phyloP scores from a whole-genome alignment of 768 basidiomycete species.

The Mycena floridula region DNA sequence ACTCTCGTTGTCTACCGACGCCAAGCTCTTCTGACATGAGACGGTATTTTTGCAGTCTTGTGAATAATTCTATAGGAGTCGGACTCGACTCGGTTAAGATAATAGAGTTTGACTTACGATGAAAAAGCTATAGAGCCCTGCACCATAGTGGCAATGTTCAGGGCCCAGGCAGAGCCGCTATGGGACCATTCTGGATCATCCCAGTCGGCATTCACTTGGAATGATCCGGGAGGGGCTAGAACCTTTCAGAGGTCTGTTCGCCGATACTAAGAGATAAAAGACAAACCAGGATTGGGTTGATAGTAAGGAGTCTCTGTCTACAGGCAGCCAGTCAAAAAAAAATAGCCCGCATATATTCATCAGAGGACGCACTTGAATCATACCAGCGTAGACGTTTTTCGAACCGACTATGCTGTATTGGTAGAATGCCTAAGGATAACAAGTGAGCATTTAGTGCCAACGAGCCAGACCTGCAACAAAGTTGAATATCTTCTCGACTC shows the following conservation, averaged over 20 bases:
- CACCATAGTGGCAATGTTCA: constrained; percentile 13
- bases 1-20: background rate
- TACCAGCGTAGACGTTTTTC: constrained; percentile 41
- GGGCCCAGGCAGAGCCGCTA: background rate
- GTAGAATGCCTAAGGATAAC: constrained; percentile 41
- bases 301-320: background rate
- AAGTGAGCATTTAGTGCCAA: background rate
- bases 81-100: background rate
- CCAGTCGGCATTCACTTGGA: background rate
- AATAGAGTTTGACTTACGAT: background rate
- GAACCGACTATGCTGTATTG: constrained; percentile 41
- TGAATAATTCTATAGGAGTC: background rate
- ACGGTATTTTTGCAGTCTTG: background rate
- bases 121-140: background rate
- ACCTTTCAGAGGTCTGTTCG: background rate
- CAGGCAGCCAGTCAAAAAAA: background rate
- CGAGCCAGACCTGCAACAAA: background rate
- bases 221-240: background rate
- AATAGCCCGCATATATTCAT: background rate
- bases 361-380: constrained; percentile 32
- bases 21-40: background rate
- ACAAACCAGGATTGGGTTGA: background rate
- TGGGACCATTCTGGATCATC: background rate
- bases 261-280: background rate
- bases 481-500: background rate